Evolutionary conservation across 768 basidiomycete genomes (phyloP).

Genomic region (Scleroderma citrinum): DNA sequence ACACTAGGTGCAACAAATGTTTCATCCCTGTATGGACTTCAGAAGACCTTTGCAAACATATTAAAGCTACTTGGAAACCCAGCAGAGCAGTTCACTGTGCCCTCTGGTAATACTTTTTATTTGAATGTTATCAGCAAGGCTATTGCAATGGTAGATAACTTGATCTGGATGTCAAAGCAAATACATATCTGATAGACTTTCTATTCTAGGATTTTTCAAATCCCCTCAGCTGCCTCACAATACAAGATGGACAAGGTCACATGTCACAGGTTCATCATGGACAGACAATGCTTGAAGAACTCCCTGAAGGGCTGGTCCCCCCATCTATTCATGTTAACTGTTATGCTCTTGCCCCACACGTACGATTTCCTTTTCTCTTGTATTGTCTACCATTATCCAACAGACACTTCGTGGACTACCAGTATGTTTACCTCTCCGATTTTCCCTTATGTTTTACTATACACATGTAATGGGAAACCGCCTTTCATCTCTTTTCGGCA

Average conservation of each 20-base stretch:
- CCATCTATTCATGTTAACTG: constrained; percentile 18
- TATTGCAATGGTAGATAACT: not conserved
- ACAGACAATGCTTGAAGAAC: constrained; percentile 25
- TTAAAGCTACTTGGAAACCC: constrained; percentile 15
- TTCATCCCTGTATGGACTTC: constrained; percentile 12
- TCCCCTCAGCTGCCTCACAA: constrained; percentile 12
- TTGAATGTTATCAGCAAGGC: constrained; percentile 8
- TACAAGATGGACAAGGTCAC: constrained; percentile 16
- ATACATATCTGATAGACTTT: not conserved
- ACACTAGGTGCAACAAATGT: constrained; percentile 19
- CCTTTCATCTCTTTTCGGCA: too few species aligned
- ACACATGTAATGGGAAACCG: too few species aligned
- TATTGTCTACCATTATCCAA: too few species aligned
- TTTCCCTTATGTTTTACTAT: too few species aligned
- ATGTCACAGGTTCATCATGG: constrained; percentile 24
- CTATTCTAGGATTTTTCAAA: constrained; percentile 22
- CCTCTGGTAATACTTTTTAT: constrained; percentile 23
- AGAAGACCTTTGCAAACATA: constrained; percentile 14
- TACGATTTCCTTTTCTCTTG: too few species aligned
- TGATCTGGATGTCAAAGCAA: too few species aligned
- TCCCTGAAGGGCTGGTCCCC: constrained; percentile 7
- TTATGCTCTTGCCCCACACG: too few species aligned
- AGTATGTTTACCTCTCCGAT: too few species aligned
- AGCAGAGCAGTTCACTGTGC: constrained; percentile 12
- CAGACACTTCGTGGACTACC: too few species aligned